Percentiles rank a stretch among this genome's conserved stretches.
phyloP scores from a whole-genome alignment of 1,284 basidiomycete species.

The Marasmius tenuissimus region DNA sequence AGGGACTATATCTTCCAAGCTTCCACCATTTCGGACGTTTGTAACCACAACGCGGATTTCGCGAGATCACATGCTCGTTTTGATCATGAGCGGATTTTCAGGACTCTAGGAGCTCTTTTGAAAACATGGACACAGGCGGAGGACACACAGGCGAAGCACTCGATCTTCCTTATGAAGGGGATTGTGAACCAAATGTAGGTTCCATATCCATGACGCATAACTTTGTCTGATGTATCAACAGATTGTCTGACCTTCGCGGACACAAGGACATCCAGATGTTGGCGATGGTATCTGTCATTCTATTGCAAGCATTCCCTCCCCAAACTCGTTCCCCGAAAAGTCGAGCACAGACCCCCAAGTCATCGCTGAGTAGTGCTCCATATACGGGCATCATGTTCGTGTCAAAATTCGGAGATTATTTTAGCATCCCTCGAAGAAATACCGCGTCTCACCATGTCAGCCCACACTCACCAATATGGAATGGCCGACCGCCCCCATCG shows the following conservation, averaged over 20 bases:
- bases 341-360: background rate
- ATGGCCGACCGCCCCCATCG: constrained; percentile 30
- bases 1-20: constrained; percentile 58
- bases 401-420: constrained; percentile 44
- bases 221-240: constrained; percentile 27
- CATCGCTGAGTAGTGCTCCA: background rate
- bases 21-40: constrained; percentile 42
- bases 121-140: constrained; percentile 8
- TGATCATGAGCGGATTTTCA: constrained; percentile 77
- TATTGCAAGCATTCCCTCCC: constrained; percentile 47
- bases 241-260: constrained; percentile 63
- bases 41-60: constrained; percentile 57
- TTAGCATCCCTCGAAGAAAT: constrained; percentile 41
- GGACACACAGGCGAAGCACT: constrained; percentile 9
- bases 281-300: constrained; percentile 71
- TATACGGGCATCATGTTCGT: background rate
- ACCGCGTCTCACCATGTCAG: constrained; percentile 21
- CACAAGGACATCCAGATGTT: constrained; percentile 81
- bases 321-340: constrained; percentile 1
- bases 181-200: constrained; percentile 48
- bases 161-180: constrained; percentile 29
- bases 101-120: constrained; percentile 57
- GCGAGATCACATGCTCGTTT: constrained; percentile 61
- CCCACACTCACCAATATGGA: constrained; percentile 37
- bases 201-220: background rate